Percentiles rank a stretch among this genome's conserved stretches.
Conservation (phyloP, 2,329 filamentous ascomycete species). For the Capronia epimyces region DNA sequence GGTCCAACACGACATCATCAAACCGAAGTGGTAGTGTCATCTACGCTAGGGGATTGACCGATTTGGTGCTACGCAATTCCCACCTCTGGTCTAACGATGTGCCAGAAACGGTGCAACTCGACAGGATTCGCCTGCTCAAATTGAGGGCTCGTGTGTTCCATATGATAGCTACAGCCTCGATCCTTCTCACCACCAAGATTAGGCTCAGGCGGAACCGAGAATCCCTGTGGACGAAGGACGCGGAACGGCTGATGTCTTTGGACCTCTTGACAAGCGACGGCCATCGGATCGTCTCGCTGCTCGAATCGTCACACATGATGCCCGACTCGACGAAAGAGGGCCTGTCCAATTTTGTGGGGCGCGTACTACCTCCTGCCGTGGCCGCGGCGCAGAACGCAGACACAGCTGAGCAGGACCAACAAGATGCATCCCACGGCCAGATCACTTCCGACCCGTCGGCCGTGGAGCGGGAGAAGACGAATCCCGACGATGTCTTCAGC, state of each 20-base stretch:
- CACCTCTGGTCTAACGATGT: constrained; percentile 48
- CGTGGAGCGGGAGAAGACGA: constrained; percentile 38
- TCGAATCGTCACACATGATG: constrained; percentile 47
- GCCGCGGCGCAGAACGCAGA: constrained; percentile 33
- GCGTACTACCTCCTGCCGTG: constrained; percentile 53
- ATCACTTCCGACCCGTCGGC: constrained; percentile 33
- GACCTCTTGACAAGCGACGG: constrained; percentile 34
- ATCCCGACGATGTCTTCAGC: constrained; percentile 43
- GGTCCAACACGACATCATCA: constrained; percentile 1
- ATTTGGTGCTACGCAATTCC: constrained; percentile 51
- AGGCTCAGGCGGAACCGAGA: constrained; percentile 60
- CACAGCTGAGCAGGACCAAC: constrained; percentile 34
- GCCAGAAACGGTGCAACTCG: constrained; percentile 57
- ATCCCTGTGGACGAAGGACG: constrained; percentile 59
- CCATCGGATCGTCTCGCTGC: constrained; percentile 41
- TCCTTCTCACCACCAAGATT: constrained; percentile 61
- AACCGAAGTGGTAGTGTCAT: constrained; percentile 33
- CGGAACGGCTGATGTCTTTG: constrained; percentile 53
- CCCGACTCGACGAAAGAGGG: constrained; percentile 42
- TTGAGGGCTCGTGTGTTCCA: constrained; percentile 52
- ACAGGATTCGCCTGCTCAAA: constrained; percentile 49
- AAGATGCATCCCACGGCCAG: constrained; percentile 20
- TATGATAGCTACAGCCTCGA: constrained; percentile 56
- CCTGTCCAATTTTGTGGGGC: constrained; percentile 43
- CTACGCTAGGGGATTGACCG: constrained; percentile 56